Conservation (phyloP, 768 basidiomycete genomes). For the Boletus reticuloceps region DNA sequence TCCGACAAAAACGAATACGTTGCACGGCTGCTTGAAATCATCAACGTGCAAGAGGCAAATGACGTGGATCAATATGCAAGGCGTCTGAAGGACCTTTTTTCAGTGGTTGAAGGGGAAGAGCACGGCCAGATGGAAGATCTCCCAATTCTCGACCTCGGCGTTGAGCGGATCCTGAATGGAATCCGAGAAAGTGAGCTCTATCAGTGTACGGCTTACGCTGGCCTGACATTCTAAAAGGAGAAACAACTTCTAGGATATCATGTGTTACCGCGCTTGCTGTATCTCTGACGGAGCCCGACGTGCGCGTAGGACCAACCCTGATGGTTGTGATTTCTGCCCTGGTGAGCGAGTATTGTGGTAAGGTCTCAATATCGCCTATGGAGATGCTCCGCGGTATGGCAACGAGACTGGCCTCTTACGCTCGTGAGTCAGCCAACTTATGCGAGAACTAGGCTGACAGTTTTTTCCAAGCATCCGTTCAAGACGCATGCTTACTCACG, state of each 20-base stretch:
- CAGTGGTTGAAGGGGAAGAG: conserved; percentile 34
- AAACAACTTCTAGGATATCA: conserved; percentile 38
- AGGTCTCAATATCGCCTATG: conserved; percentile 47
- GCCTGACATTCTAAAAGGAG: conserved; percentile 34
- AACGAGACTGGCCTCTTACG: conserved; percentile 37
- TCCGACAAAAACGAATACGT: conserved; percentile 42
- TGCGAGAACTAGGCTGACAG: conserved; percentile 4
- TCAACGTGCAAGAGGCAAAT: conserved; percentile 42
- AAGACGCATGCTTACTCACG: conserved; percentile 68
- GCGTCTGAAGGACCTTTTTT: conserved; percentile 43
- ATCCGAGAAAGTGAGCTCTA: conserved; percentile 47
- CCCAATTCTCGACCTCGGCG: conserved; percentile 50
- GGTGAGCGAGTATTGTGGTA: conserved; percentile 57
- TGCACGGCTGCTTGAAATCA: conserved; percentile 52
- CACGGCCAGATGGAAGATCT: conserved; percentile 29
- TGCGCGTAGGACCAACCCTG: conserved; percentile 51
- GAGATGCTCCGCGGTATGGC: conserved; percentile 49
- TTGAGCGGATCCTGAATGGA: conserved; percentile 53
- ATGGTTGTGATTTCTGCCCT: conserved; percentile 69
- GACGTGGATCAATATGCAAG: conserved; percentile 62
- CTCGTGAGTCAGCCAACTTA: conserved; percentile 39
- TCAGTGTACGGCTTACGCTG: not conserved
- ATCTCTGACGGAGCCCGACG: conserved; percentile 38
- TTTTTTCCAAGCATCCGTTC: conserved; percentile 53
- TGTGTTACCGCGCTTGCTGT: conserved; percentile 47